Conservation (phyloP, 169 alveolate species). For the Eimeria sp. region DNA sequence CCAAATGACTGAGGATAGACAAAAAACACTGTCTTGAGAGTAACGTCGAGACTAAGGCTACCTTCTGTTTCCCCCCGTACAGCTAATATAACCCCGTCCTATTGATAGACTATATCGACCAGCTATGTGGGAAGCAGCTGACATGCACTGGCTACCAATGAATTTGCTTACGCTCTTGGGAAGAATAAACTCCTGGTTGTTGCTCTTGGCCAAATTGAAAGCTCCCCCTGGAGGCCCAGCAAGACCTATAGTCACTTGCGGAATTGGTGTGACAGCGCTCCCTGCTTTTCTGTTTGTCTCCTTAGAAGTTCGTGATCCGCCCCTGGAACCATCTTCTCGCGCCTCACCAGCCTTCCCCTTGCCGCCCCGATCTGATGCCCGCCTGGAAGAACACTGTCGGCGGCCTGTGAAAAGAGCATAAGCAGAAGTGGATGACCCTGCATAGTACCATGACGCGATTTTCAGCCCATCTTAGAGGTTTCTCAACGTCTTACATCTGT, state of each 20-base stretch:
- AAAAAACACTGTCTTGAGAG: too few relatives aligned
- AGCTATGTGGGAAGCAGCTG: neutral
- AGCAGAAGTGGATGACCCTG: neutral
- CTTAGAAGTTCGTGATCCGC: neutral
- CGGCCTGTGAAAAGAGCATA: constrained; percentile 32
- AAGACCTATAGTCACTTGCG: constrained; percentile 74
- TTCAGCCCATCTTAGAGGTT: too few relatives aligned
- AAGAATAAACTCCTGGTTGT: constrained; percentile 29
- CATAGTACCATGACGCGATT: neutral
- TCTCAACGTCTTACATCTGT: too few relatives aligned
- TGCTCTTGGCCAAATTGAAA: constrained; percentile 56
- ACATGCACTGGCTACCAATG: neutral
- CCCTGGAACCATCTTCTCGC: neutral
- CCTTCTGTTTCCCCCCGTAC: too few relatives aligned
- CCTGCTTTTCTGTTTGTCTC: constrained; percentile 29
- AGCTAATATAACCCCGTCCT: too few relatives aligned
- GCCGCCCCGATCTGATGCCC: constrained; percentile 17
- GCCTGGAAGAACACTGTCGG: constrained; percentile 59
- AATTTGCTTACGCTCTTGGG: constrained; percentile 52
- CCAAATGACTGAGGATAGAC: too few relatives aligned
- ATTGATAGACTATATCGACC: neutral
- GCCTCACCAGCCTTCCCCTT: constrained; percentile 36
- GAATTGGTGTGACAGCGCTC: constrained; percentile 52
- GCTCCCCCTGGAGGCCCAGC: constrained; percentile 77
- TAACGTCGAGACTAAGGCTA: too few relatives aligned